Evolutionary conservation across 305 asterid species (phyloP), one percentile per base, ranked within the genome.

Genomic region (Coffea humblotiana): DNA sequence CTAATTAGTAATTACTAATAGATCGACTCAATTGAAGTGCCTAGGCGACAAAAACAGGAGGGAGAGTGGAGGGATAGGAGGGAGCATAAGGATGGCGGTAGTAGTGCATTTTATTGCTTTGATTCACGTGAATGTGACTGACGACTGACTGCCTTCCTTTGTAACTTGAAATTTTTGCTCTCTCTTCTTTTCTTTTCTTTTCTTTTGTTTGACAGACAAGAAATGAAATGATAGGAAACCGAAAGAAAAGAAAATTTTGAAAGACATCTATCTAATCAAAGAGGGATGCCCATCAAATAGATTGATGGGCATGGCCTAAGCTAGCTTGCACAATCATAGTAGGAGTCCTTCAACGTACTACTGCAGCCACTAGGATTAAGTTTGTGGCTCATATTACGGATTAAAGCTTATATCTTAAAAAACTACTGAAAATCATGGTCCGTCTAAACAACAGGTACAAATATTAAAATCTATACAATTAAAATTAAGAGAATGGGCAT

Each of bases 21-120:
- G 3, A 56, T 56, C 63, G 10, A 54, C 18, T 54, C 23, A 54
- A 18, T 19, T 56, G 63, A 83, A 82, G 85, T 81, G 82, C 84
- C 89, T 85, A 88, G 90, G 92, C 92, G 92, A 87, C 85, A 87
- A 88, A 86, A 78, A 80, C 90, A 90, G 90, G 89, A 82, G 49
- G 40, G 12, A 29, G 21, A 23, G 32, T 2, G 2, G 14, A 8
- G 32, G 32, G 32, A 32, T 32, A 52, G 58, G 18, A 52, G 58
- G 19, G 5, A 43, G 72, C 14, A 43, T 32, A 21, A 56, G 75
- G 45, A 64, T 83, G 86, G 80, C 82, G 83, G 88, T 79, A 72
- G 87, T 79, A 72, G 25, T 60, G 51, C 63, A 65, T 74, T 74
- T 74, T 32, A 74, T 54, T 72, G 71, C 83, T 40, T 79, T 52